These are phyloP conservation scores for Phaeophleospora eucalypticola DNA, from an alignment of 2,329 filamentous ascomycete genomes.

Conservation along the genomic window DNA sequence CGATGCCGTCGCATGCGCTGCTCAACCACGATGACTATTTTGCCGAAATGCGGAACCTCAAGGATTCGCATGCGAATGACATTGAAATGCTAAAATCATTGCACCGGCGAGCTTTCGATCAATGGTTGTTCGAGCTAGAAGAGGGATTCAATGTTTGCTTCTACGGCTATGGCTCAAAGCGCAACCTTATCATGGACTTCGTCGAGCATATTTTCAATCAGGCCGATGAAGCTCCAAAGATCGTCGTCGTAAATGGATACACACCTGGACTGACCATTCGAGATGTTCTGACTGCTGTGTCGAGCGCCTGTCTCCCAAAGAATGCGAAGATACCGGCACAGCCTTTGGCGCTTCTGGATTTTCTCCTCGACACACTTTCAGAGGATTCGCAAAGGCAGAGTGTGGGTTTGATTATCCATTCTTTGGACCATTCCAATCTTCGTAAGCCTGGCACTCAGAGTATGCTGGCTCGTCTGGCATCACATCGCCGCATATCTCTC, in stretches of 20 bases:
- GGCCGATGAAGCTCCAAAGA: slow-evolving; percentile 48
- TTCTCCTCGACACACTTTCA: slow-evolving; percentile 60
- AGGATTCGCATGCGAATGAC: slow-evolving; percentile 67
- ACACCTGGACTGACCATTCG: slow-evolving; percentile 60
- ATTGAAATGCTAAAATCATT: slow-evolving; percentile 67
- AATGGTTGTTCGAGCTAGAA: slow-evolving; percentile 87
- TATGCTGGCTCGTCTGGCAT: slow-evolving; percentile 70
- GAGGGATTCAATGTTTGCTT: slow-evolving; percentile 86
- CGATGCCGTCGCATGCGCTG: slow-evolving; percentile 66
- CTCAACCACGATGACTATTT: slow-evolving; percentile 94
- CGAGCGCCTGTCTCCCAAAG: slow-evolving; percentile 54
- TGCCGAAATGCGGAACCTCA: slow-evolving; percentile 57
- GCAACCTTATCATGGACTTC: slow-evolving; percentile 68
- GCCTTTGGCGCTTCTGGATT: slow-evolving; percentile 64
- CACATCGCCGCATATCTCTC: slow-evolving; percentile 67
- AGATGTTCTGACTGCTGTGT: slow-evolving; percentile 67
- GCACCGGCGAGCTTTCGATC: slow-evolving; percentile 76
- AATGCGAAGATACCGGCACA: slow-evolving; percentile 58
- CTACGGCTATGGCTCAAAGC: slow-evolving; percentile 90
- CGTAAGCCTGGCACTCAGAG: slow-evolving; percentile 67
- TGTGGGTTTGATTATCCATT: slow-evolving; percentile 59
- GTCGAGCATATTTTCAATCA: slow-evolving; percentile 63
- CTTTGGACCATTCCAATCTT: slow-evolving; percentile 74
- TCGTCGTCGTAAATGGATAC: slow-evolving; percentile 87
- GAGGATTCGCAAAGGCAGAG: slow-evolving; percentile 35